Base-by-base conservation (phyloP, 2,329 filamentous ascomycete species). In the Cytospora schulzeri region DNA sequence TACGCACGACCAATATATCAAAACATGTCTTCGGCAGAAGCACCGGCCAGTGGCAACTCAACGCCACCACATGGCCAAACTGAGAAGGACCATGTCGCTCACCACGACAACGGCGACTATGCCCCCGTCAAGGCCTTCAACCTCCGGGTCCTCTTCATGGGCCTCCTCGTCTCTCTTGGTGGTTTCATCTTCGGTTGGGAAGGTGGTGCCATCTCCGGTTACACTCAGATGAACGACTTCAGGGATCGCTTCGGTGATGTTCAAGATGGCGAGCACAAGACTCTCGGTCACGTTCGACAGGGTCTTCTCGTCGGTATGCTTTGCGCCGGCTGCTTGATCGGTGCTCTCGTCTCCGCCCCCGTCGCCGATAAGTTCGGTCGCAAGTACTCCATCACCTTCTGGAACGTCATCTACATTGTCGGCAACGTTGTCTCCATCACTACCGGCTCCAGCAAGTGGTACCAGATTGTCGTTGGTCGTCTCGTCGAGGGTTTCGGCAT, bases 391-490 rank as follows among this genome's bases (percentile, higher is more conserved):
- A 76, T 88, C 72, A 79, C 78, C 19, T 78, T 84, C 62, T 80
- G 79, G 73, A 81, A 83, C 41, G 70, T 83, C 45, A 73, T 90
- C 63, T 89, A 88, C 76, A 82, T 83, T 68, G 73, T 89, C 63
- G 89, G 89, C 68, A 87, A 88, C 69, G 79, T 88, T 63, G 81
- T 91, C 48, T 88, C 91, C 73, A 86, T 91, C 70, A 81, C 87
- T 0, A 83, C 86, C 5, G 76, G n/a, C n/a, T n/a, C 76, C 60
- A 70, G 78, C 26, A 78, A 76, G 50, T 91, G 88, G 88, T 82
- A 88, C 68, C 88, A 90, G 71, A 77, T 90, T 68, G 86, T 85
- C 74, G 79, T 88, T 68, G 89, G 88, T 35, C 81, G 89, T 66
- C 87, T 87, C 76, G 79, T 89, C 31, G 86, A 88, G 41, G 89